phyloP scores from a whole-genome alignment of 768 basidiomycete species.

The Macrolepiota fuliginosa region DNA sequence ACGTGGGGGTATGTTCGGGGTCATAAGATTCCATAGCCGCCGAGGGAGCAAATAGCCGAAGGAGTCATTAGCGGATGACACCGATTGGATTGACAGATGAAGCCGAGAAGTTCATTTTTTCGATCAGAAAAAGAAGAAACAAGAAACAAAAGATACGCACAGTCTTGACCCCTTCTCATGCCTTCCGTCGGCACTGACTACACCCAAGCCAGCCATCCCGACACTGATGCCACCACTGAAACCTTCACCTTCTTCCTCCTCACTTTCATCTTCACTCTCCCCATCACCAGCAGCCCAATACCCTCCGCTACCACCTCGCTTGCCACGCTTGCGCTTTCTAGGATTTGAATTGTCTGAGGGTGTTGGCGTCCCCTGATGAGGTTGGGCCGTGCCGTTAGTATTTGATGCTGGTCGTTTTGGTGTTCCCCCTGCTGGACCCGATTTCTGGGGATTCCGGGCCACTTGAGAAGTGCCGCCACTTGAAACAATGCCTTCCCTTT shows the following conservation, averaged over 20 bases:
- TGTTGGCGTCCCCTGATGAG: not conserved
- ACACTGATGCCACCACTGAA: conserved; percentile 42
- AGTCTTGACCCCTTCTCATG: conserved; percentile 30
- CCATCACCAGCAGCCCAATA: conserved; percentile 21
- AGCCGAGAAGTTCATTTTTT: not conserved
- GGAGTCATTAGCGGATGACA: not conserved
- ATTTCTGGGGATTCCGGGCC: conserved; percentile 3
- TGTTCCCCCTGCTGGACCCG: not conserved
- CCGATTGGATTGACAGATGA: not conserved
- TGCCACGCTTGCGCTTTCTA: conserved; percentile 24
- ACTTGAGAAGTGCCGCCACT: not conserved
- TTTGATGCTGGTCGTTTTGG: conserved; percentile 1
- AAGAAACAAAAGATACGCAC: conserved; percentile 28
- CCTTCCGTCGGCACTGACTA: conserved; percentile 27
- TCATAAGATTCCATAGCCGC: not conserved
- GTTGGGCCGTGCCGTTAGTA: not conserved
- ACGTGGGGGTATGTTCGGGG: not conserved
- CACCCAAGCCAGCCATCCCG: conserved; percentile 44
- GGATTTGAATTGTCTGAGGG: conserved; percentile 9
- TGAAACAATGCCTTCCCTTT: not conserved
- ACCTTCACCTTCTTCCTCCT: conserved; percentile 34
- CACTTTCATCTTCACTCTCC: conserved; percentile 36
- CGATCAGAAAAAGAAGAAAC: conserved; percentile 3
- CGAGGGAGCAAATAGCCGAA: not conserved
- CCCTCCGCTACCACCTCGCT: conserved; percentile 15